Evolutionary conservation across 495 filamentous ascomycete genomes (phyloP).

Genomic region (Neurospora sp.): DNA sequence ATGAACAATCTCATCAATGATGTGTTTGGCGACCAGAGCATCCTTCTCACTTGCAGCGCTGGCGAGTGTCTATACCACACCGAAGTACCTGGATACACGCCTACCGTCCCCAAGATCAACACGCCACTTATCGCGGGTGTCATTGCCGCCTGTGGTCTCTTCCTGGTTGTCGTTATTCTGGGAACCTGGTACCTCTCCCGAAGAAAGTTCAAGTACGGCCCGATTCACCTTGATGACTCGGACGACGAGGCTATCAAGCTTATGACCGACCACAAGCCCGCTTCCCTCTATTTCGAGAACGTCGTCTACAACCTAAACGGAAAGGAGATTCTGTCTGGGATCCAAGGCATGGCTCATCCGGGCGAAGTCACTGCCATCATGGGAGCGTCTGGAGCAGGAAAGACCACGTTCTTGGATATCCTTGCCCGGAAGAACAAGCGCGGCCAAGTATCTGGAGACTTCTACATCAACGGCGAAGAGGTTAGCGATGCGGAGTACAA

Average conservation of each 20-base stretch:
- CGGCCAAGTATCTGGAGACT: slow-evolving; percentile 66
- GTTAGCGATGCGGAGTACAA: slow-evolving; percentile 78
- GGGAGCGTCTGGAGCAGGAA: slow-evolving; percentile 94
- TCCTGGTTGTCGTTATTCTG: slow-evolving; percentile 76
- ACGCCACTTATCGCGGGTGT: slow-evolving; percentile 91
- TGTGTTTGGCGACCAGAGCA: slow-evolving; percentile 86
- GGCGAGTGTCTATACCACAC: slow-evolving; percentile 91
- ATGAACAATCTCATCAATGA: slow-evolving; percentile 81
- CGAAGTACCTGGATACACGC: slow-evolving; percentile 81
- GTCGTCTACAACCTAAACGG: slow-evolving; percentile 80
- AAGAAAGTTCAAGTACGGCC: slow-evolving; percentile 57
- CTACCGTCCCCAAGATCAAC: slow-evolving; percentile 90
- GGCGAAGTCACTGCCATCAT: slow-evolving; percentile 95
- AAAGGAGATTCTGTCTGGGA: slow-evolving; percentile 70
- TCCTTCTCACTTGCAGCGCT: slow-evolving; percentile 67
- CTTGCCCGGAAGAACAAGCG: slow-evolving; percentile 96
- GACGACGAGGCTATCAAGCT: slow-evolving; percentile 83
- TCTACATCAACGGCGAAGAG: slow-evolving; percentile 91
- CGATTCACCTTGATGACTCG: slow-evolving; percentile 75
- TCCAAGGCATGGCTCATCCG: slow-evolving; percentile 76
- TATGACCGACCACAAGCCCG: slow-evolving; percentile 82
- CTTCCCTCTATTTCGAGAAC: slow-evolving; percentile 78
- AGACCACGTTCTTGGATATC: slow-evolving; percentile 96
- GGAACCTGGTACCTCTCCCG: slow-evolving; percentile 82
- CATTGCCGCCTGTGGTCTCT: slow-evolving; percentile 78